A percentile compares a stretch with the other conserved stretches of the same genome.
Conservation (phyloP, 345 rosid genomes). For the Arabidopsis arenosa region DNA sequence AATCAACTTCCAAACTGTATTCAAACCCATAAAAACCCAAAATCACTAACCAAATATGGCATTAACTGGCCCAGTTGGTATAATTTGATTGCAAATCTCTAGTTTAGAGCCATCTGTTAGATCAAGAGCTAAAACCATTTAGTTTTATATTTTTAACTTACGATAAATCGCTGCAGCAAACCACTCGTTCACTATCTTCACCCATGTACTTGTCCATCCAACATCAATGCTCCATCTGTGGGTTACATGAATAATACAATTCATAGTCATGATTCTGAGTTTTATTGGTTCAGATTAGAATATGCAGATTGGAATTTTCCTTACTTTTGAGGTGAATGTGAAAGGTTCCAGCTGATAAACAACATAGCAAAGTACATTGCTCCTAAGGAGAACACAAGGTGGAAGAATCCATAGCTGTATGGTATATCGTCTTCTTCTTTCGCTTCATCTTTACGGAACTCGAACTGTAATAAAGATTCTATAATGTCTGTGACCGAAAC, state of each 20-base stretch:
- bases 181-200: conserved; percentile 89
- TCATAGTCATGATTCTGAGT: conserved; percentile 23
- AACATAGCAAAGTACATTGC: conserved; percentile 96
- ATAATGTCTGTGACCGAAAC: neutral
- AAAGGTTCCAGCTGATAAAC: conserved; percentile 87
- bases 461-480: conserved; percentile 24
- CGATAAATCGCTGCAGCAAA: conserved; percentile 80
- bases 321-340: conserved; percentile 62
- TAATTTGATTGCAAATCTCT: neutral
- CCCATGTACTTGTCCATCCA: conserved; percentile 96
- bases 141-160: conserved; percentile 44
- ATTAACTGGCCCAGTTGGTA: neutral
- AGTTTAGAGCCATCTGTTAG: neutral
- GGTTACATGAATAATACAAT: neutral
- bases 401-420: conserved; percentile 80
- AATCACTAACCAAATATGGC: neutral
- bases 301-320: conserved; percentile 2
- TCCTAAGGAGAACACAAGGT: conserved; percentile 83
- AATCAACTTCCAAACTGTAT: conserved; percentile 83
- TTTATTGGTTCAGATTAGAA: neutral
- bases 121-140: conserved; percentile 12
- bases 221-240: conserved; percentile 90
- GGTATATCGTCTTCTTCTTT: conserved; percentile 70
- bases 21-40: neutral
- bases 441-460: conserved; percentile 69